These are phyloP conservation scores for Trichoderma asperelloides DNA, from an alignment of 495 filamentous ascomycete species.

Conservation along the genomic window DNA sequence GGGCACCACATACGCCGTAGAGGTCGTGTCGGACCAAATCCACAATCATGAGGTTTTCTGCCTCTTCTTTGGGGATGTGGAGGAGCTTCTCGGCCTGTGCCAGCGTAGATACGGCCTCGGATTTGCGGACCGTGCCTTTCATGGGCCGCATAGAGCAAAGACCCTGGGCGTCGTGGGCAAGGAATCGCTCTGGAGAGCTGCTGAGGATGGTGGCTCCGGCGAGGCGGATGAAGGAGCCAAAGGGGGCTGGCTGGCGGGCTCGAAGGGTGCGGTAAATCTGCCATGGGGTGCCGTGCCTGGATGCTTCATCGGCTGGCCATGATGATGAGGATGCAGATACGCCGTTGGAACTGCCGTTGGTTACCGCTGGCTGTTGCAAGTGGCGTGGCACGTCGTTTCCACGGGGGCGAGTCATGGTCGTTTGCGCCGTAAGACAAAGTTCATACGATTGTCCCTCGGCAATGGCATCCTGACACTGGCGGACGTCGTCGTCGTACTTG, in stretches of 20 bases:
- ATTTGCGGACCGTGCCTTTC: slow-evolving; percentile 87
- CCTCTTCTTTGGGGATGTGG: slow-evolving; percentile 74
- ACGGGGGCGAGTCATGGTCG: slow-evolving; percentile 28
- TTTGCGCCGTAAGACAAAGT: slow-evolving; percentile 76
- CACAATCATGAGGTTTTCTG: slow-evolving; percentile 98
- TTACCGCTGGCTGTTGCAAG: neutral
- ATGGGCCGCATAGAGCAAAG: slow-evolving; percentile 69
- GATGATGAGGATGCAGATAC: neutral
- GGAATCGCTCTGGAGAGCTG: slow-evolving; percentile 88
- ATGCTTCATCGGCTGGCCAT: slow-evolving; percentile 5
- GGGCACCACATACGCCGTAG: slow-evolving; percentile 65
- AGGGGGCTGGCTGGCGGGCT: slow-evolving; percentile 71
- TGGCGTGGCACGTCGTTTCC: slow-evolving; percentile 4
- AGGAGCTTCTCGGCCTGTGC: slow-evolving; percentile 61
- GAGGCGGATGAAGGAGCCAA: slow-evolving; percentile 73
- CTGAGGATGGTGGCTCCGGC: slow-evolving; percentile 61
- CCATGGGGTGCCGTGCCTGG: slow-evolving; percentile 42
- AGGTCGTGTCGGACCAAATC: slow-evolving; percentile 91
- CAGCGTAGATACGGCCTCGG: slow-evolving; percentile 44
- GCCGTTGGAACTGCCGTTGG: slow-evolving; percentile 6
- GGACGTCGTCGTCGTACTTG: slow-evolving; percentile 56
- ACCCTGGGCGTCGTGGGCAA: slow-evolving; percentile 55
- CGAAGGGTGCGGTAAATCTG: slow-evolving; percentile 62
- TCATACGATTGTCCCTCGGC: slow-evolving; percentile 83
- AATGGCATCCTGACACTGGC: slow-evolving; percentile 62